Conservation (phyloP, 352 stramenopile genomes). For the Globisporangium iwayamae region DNA sequence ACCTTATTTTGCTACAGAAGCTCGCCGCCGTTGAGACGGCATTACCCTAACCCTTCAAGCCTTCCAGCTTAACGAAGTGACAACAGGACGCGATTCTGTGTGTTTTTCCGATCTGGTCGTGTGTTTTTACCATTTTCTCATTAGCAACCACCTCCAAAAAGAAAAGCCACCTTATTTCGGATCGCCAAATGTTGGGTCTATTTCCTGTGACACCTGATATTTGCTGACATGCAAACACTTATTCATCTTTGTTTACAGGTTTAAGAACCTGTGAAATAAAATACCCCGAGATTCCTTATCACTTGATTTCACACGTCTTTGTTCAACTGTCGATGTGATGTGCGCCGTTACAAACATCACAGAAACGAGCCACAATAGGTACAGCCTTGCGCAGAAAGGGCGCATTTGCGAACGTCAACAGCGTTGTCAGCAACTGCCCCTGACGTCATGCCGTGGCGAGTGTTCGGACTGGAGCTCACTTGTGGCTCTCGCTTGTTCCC, state of each 20-base stretch:
- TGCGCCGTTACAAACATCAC: neutral
- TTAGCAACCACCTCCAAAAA: slow-evolving; percentile 6
- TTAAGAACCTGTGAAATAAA: neutral
- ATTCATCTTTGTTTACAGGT: too few species aligned
- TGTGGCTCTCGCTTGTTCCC: neutral
- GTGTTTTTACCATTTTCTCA: too few species aligned
- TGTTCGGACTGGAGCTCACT: neutral
- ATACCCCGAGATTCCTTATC: neutral
- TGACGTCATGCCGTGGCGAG: neutral
- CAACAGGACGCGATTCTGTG: too few species aligned
- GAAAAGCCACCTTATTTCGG: neutral
- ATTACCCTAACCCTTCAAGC: too few species aligned
- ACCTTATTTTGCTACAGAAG: too few species aligned
- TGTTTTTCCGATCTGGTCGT: too few species aligned
- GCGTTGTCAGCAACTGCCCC: neutral
- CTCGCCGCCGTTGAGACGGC: too few species aligned
- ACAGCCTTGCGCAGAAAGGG: neutral
- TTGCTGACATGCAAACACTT: neutral
- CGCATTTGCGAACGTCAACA: neutral
- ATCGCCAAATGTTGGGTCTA: neutral
- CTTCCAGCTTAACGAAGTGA: too few species aligned
- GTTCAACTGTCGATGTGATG: neutral
- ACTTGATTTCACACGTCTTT: neutral
- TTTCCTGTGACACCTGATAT: neutral
- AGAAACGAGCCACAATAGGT: slow-evolving; percentile 1